These are phyloP conservation scores for Rhododendron mucronatum DNA, from an alignment of 148 eudicot species.

Conservation along the genomic window DNA sequence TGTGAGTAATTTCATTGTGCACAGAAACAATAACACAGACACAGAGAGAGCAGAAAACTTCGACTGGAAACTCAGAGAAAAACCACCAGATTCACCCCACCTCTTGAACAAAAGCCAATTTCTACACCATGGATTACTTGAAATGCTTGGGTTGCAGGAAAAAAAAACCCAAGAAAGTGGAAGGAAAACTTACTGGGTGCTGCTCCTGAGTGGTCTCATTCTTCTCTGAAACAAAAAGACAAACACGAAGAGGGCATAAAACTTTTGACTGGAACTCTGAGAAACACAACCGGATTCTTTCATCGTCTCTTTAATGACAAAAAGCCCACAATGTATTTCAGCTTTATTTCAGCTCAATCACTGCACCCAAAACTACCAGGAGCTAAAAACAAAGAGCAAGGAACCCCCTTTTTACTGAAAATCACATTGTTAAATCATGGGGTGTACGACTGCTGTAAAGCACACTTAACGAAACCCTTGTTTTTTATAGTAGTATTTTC, in stretches of 20 bases:
- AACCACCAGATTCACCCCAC: background rate
- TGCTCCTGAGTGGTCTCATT: constrained; percentile 8
- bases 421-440: background rate
- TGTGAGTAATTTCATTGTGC: background rate
- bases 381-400: background rate
- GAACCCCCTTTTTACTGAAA: background rate
- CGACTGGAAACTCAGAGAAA: background rate
- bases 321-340: background rate
- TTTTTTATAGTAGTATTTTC: background rate
- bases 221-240: constrained; percentile 6
- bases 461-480: background rate
- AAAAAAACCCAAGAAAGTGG: background rate
- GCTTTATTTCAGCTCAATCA: background rate
- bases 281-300: background rate
- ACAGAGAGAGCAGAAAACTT: background rate
- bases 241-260: constrained; percentile 3
- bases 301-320: constrained; percentile 14
- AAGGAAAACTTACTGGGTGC: background rate
- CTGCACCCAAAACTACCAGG: background rate
- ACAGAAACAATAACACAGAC: background rate
- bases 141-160: background rate
- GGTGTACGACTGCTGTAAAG: background rate
- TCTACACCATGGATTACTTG: background rate
- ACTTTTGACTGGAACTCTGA: constrained; percentile 14
- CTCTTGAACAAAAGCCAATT: background rate